phyloP scores from a whole-genome alignment of 208 protist species.

The Trichomonas vaginalis region DNA sequence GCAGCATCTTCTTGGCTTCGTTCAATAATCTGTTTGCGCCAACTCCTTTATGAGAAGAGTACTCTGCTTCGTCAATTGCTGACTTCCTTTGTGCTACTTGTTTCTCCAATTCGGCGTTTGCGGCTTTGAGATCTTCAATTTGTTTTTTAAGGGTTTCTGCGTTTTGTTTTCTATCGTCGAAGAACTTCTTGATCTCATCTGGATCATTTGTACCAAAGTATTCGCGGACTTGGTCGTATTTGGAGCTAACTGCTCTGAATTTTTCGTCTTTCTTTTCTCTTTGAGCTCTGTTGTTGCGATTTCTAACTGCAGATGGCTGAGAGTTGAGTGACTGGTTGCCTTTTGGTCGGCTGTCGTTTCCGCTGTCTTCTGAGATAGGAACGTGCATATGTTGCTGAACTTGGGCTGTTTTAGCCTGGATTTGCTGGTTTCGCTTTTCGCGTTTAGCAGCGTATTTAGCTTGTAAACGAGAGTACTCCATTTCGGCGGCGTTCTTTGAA shows the following conservation, averaged over 20 bases:
- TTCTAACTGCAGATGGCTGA: neutral
- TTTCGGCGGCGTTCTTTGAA: neutral
- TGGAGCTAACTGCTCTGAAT: neutral
- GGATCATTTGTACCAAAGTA: neutral
- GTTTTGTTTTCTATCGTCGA: neutral
- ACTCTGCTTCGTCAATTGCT: neutral
- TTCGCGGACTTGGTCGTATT: neutral
- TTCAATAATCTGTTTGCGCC: neutral
- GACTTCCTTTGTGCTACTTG: neutral
- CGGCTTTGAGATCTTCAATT: neutral
- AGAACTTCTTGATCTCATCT: neutral
- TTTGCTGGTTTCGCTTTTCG: neutral
- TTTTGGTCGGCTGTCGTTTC: neutral
- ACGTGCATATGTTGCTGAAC: neutral
- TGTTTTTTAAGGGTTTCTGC: neutral
- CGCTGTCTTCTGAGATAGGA: neutral
- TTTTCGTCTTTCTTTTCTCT: neutral
- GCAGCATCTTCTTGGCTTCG: neutral
- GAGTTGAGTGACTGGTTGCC: neutral
- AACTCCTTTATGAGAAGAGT: neutral
- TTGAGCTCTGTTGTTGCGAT: neutral
- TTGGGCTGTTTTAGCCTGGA: neutral
- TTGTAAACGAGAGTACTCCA: neutral
- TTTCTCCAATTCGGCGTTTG: neutral
- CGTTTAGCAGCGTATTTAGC: neutral